phyloP scores from a whole-genome alignment of 345 rosid species.

The Euphorbia peplus region DNA sequence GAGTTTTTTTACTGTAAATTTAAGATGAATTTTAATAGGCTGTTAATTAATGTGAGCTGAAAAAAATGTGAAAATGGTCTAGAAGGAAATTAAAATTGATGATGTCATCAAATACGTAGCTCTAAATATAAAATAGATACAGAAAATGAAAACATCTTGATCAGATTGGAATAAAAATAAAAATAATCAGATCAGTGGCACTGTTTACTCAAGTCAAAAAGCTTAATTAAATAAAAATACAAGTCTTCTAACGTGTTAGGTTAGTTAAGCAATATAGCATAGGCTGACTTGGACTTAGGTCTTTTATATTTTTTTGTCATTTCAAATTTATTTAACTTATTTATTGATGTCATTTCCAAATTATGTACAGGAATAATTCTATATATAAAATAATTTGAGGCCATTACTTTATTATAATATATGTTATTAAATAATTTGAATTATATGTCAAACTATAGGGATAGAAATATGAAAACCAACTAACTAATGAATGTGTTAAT shows the following conservation, averaged over 20 bases:
- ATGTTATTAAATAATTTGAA: too few relatives aligned
- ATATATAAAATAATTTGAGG: not conserved
- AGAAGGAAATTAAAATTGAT: not conserved
- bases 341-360: not conserved
- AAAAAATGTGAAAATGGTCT: not conserved
- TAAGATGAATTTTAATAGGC: not conserved
- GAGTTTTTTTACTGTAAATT: too few relatives aligned
- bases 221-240: not conserved
- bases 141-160: not conserved
- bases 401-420: too few relatives aligned
- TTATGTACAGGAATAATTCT: not conserved
- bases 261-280: not conserved
- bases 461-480: too few relatives aligned
- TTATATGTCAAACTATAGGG: not conserved
- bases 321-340: not conserved
- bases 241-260: not conserved
- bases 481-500: too few relatives aligned
- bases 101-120: conserved; percentile 1
- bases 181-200: not conserved
- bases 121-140: not conserved
- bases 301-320: not conserved
- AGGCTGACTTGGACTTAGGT: conserved; percentile 3
- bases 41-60: too few relatives aligned
- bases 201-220: conserved; percentile 11
- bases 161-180: not conserved